phyloP scores from a whole-genome alignment of 495 filamentous ascomycete species.

The Tuber melanosporum region DNA sequence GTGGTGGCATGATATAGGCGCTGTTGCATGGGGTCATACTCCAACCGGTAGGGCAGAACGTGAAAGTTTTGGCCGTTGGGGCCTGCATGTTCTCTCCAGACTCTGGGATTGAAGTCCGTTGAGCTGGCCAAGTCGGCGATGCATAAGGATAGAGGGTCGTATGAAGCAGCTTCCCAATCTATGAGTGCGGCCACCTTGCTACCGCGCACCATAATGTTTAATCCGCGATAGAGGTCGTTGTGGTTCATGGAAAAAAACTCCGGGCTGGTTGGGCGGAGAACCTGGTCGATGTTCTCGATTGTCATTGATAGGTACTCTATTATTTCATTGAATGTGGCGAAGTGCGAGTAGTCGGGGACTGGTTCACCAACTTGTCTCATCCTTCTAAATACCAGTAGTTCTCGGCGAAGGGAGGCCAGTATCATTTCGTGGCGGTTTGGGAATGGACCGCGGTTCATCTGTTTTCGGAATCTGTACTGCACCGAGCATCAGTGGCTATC shows the following conservation, averaged over 20 bases:
- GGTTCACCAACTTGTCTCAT: rapidly evolving
- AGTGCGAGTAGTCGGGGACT: neutral
- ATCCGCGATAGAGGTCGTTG: conserved; percentile 12
- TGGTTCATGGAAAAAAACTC: conserved; percentile 9
- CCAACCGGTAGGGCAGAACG: neutral
- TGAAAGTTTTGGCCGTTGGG: neutral
- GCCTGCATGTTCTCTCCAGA: neutral
- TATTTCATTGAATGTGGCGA: neutral
- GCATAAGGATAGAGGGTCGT: neutral
- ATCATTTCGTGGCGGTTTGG: neutral
- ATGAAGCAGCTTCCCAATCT: conserved; percentile 19
- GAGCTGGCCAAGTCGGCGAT: neutral
- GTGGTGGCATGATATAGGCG: neutral
- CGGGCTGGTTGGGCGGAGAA: neutral
- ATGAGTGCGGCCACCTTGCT: conserved; percentile 16
- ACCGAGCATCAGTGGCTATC: neutral
- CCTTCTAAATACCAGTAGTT: neutral
- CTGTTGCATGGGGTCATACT: neutral
- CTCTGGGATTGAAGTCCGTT: neutral
- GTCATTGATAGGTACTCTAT: neutral
- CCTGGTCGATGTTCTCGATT: neutral
- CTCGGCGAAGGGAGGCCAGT: neutral
- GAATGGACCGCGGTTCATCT: neutral
- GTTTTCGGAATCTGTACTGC: neutral
- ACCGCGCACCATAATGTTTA: conserved; percentile 5